Percentiles rank a stretch among this genome's conserved stretches.
Conservation (phyloP, 495 filamentous ascomycete species). For the Daldinia vernicosa region DNA sequence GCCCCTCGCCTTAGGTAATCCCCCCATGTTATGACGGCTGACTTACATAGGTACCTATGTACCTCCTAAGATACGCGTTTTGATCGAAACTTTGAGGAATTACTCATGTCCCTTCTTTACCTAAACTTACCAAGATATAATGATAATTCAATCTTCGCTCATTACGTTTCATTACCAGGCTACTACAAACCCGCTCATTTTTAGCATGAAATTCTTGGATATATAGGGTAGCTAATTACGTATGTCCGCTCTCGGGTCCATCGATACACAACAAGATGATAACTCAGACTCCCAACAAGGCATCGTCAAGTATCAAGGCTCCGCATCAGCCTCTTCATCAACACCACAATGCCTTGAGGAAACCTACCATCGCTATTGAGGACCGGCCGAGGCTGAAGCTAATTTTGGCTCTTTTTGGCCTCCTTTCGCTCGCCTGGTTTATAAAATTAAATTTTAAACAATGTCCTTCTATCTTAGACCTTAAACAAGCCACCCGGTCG, state of each 20-base stretch:
- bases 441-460: not conserved
- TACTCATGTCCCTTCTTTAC: too few relatives aligned
- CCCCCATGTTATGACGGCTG: too few relatives aligned
- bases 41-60: not conserved
- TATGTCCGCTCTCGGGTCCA: not conserved
- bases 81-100: too few relatives aligned
- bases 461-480: not conserved
- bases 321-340: not conserved
- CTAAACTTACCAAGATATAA: not conserved
- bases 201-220: not conserved
- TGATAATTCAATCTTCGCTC: not conserved
- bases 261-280: slow-evolving; percentile 13
- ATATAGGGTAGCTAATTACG: not conserved
- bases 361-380: not conserved
- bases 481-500: slow-evolving; percentile 9
- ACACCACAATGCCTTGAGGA: not conserved
- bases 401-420: slow-evolving; percentile 10
- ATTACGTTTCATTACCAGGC: too few relatives aligned
- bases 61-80: not conserved
- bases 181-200: not conserved
- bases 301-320: not conserved
- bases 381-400: not conserved
- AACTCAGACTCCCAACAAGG: not conserved
- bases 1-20: too few relatives aligned
- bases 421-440: slow-evolving; percentile 16